Evolutionary conservation across 2,329 filamentous ascomycete species (phyloP).

Genomic region (Zymoseptoria ardabiliae): DNA sequence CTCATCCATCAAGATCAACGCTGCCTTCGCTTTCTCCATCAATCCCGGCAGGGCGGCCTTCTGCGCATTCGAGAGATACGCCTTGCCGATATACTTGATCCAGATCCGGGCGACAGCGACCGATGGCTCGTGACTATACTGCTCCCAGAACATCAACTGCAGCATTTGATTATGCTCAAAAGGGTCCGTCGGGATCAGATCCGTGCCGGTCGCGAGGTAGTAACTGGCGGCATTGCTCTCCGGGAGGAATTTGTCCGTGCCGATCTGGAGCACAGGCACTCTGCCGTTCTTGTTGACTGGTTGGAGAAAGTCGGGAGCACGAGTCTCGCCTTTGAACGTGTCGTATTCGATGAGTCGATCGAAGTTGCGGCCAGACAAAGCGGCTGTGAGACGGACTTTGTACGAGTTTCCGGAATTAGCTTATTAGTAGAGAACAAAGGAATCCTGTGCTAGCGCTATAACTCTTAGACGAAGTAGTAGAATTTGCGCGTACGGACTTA

Average conservation of each 20-base stretch:
- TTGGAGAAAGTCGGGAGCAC: constrained; percentile 7
- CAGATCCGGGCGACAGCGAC: constrained; percentile 6
- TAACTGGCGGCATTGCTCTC: constrained; percentile 13
- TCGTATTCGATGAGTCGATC: constrained; percentile 8
- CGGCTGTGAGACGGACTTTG: constrained; percentile 11
- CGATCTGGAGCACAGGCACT: constrained; percentile 12
- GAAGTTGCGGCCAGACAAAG: constrained; percentile 4
- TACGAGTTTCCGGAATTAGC: constrained; percentile 12
- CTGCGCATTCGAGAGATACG: constrained; percentile 4
- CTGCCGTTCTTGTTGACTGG: constrained; percentile 11
- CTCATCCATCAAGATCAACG: constrained; percentile 4
- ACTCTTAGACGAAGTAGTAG: no score
- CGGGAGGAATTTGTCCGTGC: constrained; percentile 5
- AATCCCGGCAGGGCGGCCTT: background rate
- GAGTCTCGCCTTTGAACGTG: constrained; percentile 6
- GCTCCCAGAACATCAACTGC: constrained; percentile 15
- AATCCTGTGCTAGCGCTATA: no score
- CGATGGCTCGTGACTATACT: constrained; percentile 10
- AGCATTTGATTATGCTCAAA: constrained; percentile 11
- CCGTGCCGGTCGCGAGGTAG: constrained; percentile 9
- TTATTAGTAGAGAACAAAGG: constrained; percentile 8
- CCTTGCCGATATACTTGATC: background rate
- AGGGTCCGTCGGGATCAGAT: constrained; percentile 7
- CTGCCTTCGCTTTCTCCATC: constrained; percentile 1
- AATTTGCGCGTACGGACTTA: no score